A percentile compares a stretch with the other conserved stretches of the same genome.
Evolutionary conservation across 2,329 filamentous ascomycete species (phyloP).

Genomic region (Talaromyces rugulosus): DNA sequence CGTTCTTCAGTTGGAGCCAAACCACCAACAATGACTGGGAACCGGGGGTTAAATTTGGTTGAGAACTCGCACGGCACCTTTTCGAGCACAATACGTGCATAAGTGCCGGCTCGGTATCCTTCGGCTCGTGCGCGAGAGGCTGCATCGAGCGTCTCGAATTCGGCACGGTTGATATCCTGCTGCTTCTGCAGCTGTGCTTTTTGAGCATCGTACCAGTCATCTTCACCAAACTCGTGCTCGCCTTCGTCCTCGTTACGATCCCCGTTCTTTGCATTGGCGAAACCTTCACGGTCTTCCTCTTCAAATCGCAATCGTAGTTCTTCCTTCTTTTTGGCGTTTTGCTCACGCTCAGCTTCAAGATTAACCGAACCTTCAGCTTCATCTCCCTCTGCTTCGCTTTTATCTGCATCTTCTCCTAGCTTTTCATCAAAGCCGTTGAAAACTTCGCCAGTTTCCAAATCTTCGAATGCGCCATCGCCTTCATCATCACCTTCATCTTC

Average conservation of each 20-base stretch:
- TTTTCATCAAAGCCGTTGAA: constrained; percentile 53
- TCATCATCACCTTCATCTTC: constrained; percentile 55
- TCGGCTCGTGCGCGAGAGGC: constrained; percentile 78
- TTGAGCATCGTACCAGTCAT: constrained; percentile 97
- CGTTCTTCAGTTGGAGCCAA: constrained; percentile 89
- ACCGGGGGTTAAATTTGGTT: constrained; percentile 71
- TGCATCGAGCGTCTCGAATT: constrained; percentile 85
- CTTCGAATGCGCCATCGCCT: constrained; percentile 78
- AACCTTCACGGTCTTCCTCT: constrained; percentile 95
- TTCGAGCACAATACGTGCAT: constrained; percentile 85
- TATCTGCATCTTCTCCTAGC: constrained; percentile 20
- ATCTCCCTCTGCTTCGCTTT: constrained; percentile 38
- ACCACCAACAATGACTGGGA: constrained; percentile 86
- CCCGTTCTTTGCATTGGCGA: constrained; percentile 78
- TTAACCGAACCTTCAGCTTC: constrained; percentile 35
- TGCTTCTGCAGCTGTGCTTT: constrained; percentile 95
- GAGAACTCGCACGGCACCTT: constrained; percentile 89
- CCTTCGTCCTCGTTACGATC: constrained; percentile 66
- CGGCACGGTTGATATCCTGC: constrained; percentile 90
- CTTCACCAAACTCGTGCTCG: constrained; percentile 83
- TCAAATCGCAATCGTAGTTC: constrained; percentile 93
- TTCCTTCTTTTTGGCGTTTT: constrained; percentile 87
- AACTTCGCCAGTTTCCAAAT: constrained; percentile 72
- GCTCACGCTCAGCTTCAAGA: constrained; percentile 83
- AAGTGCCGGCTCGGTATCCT: constrained; percentile 86